Conservation (phyloP, 352 stramenopile species). For the Globisporangium takayamanum region DNA sequence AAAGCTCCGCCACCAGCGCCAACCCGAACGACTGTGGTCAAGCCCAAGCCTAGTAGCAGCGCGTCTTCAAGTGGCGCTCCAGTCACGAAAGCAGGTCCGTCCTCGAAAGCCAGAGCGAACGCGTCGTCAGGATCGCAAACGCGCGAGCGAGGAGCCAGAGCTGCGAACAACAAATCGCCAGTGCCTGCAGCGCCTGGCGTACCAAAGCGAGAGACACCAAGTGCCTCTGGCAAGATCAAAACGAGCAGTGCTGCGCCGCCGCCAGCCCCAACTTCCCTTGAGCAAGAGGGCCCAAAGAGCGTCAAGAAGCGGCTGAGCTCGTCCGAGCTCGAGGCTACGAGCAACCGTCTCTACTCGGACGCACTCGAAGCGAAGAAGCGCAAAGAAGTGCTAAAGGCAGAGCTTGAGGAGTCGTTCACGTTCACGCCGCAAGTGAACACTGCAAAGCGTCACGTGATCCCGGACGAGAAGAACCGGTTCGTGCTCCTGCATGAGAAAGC, state of each 20-base stretch:
- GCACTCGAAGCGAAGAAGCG: constrained; percentile 50
- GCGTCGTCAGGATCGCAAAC: background rate
- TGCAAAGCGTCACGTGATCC: constrained; percentile 31
- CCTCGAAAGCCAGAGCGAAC: background rate
- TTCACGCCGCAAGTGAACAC: constrained; percentile 60
- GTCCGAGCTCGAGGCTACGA: constrained; percentile 40
- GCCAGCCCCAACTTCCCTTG: constrained; percentile 11
- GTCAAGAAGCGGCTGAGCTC: constrained; percentile 55
- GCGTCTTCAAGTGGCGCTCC: too few species aligned
- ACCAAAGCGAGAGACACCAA: background rate
- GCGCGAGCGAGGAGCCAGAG: background rate
- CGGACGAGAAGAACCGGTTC: constrained; percentile 35
- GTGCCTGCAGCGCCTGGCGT: background rate
- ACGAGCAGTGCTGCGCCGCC: background rate
- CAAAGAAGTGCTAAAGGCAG: constrained; percentile 42
- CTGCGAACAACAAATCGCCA: background rate
- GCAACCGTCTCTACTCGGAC: constrained; percentile 56
- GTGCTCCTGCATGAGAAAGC: constrained; percentile 44
- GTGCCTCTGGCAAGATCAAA: background rate
- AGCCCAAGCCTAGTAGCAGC: background rate
- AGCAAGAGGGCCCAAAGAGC: constrained; percentile 11
- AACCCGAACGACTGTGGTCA: background rate
- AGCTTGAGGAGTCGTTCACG: constrained; percentile 45
- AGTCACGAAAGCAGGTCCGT: background rate
- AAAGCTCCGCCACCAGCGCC: background rate